Conservation (phyloP, 495 filamentous ascomycete genomes). For the Penicilliopsis zonata region DNA sequence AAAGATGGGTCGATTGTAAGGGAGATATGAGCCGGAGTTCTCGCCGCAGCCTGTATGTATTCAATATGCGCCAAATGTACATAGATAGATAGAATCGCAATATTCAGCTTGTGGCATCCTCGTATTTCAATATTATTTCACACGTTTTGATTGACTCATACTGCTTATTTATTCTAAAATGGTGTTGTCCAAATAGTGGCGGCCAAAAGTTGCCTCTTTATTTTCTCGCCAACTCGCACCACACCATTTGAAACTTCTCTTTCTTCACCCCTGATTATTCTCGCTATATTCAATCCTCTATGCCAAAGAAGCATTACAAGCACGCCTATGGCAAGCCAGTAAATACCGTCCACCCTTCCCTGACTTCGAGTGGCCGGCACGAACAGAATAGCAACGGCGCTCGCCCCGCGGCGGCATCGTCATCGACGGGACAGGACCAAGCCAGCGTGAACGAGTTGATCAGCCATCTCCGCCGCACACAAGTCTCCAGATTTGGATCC, state of each 20-base stretch:
- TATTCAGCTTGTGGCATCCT: not conserved
- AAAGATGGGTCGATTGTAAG: conserved; percentile 51
- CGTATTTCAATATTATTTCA: not conserved
- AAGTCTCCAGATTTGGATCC: conserved; percentile 11
- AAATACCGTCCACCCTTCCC: conserved; percentile 26
- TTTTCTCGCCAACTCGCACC: too few species aligned
- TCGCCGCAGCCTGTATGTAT: too few species aligned
- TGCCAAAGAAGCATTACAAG: conserved; percentile 37
- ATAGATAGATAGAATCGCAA: not conserved
- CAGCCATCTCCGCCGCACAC: conserved; percentile 35
- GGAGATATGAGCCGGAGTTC: conserved; percentile 40
- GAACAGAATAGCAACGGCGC: conserved; percentile 18
- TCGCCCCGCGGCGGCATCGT: conserved; percentile 9
- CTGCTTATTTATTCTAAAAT: too few species aligned
- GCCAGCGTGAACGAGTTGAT: conserved; percentile 37
- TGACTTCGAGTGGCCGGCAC: conserved; percentile 14
- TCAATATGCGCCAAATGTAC: conserved; percentile 1
- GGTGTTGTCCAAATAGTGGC: too few species aligned
- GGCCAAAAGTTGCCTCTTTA: too few species aligned
- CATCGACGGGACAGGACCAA: conserved; percentile 11
- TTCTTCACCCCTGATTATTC: not conserved
- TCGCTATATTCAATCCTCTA: conserved; percentile 10
- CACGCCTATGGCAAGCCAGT: conserved; percentile 19
- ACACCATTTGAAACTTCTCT: too few species aligned
- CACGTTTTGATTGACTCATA: too few species aligned